Base-by-base conservation (phyloP, 164 flowering plant species). In the Aristolochia californica region DNA sequence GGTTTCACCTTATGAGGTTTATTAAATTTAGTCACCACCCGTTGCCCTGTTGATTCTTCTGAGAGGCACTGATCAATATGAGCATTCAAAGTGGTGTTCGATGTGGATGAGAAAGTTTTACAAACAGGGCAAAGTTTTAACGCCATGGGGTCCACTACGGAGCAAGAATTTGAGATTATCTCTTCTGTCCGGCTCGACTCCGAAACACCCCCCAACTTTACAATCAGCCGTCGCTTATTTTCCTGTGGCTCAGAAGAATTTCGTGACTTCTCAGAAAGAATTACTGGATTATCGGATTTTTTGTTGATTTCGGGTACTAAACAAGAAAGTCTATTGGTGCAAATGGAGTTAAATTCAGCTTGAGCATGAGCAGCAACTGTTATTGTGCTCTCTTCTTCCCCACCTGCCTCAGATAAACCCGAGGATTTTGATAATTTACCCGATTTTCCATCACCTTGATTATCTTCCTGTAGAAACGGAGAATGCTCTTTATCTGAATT, bases 41-140 rank as follows among this genome's bases (percentile, higher is more conserved):
- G 68, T 57, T 68, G 70, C 25, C 77, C 62, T 15, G 79, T 68
- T 3, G 93, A 75, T n/a, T 81, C 89, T 21, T 51, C 75, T 21
- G 87, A 77, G 40, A 88, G 93, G 66, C 98, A 91, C 66, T 83
- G 96, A 63, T 91, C 98, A n/a, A 91, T 91, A 66, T 91, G 98
- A 53, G 96, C 96, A 74, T 91, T 91, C 77, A 91, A 76, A 34
- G 96, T 88, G 49, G 98, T 91, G 73, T 88, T 88, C 13, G 98
- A 88, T 21, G 93, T 75, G 13, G 95, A 91, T 10, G 91, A 75
- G 67, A 91, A 91, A 0, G 77, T 80, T 63, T 80, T 80, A 76
- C 98, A 91, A 66, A 91, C 95, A 67, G 98, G 98, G 77, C 98
- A 91, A 52, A 77, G 69, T 71, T 84, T 84, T 5, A 93, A 84